phyloP scores from a whole-genome alignment of 2,329 filamentous ascomycete species.

The Scopulariopsis brevicaulis region DNA sequence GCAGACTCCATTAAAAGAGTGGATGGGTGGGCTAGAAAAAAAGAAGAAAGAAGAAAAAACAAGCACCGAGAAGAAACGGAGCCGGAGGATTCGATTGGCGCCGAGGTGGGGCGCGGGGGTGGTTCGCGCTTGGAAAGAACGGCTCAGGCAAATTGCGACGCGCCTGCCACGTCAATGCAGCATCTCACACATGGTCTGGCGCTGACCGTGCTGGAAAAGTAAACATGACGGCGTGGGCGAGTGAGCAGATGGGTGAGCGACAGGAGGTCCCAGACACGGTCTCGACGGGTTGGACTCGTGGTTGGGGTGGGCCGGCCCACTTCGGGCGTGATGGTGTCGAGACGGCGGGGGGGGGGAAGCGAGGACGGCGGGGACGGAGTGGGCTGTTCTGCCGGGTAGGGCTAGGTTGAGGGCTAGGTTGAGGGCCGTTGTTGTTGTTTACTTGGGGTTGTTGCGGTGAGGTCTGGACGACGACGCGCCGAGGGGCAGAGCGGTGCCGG shows the following conservation, averaged over 20 bases:
- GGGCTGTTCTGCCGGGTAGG: not conserved
- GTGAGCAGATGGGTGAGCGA: not conserved
- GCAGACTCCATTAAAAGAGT: not conserved
- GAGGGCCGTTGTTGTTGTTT: not conserved
- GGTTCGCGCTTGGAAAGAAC: not conserved
- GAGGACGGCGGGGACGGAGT: not conserved
- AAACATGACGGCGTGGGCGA: not conserved
- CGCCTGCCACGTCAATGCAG: not conserved
- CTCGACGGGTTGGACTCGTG: not conserved
- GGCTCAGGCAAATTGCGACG: not conserved
- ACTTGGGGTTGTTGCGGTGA: not conserved
- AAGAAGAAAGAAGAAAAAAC: not conserved
- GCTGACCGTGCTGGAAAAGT: not conserved
- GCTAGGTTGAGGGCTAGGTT: not conserved
- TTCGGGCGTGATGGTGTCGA: not conserved
- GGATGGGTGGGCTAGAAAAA: not conserved
- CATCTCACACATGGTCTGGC: not conserved
- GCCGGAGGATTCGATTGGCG: not conserved
- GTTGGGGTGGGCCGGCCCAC: not conserved
- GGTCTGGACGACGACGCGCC: not conserved
- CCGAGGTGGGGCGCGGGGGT: not conserved
- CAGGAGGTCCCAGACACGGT: no score
- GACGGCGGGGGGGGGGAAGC: no score
- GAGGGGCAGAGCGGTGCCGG: not conserved
- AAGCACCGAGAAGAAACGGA: not conserved